phyloP scores from a whole-genome alignment of 768 basidiomycete species.

The Trametes meyenii region DNA sequence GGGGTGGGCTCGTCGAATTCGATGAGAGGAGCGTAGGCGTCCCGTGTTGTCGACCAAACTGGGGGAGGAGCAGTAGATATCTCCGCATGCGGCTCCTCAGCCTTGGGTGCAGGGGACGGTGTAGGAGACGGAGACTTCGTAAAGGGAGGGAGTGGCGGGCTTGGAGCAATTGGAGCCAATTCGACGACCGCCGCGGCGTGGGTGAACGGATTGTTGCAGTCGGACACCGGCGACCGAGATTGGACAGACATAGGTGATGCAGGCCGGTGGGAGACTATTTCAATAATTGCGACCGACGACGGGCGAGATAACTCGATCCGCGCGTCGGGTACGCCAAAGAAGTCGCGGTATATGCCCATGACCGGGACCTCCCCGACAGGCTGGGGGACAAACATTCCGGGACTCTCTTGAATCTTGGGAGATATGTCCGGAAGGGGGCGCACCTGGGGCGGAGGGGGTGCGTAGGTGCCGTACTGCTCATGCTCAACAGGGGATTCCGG shows the following conservation, averaged over 20 bases:
- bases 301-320: too few species aligned
- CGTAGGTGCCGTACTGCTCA: not conserved
- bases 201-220: not conserved
- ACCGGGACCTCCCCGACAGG: too few species aligned
- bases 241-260: too few species aligned
- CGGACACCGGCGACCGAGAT: not conserved
- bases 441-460: constrained; percentile 10
- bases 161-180: not conserved
- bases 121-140: not conserved
- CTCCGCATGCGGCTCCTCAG: too few species aligned
- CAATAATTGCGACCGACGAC: not conserved
- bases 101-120: not conserved
- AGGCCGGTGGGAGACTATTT: not conserved
- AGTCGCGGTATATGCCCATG: too few species aligned
- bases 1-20: constrained; percentile 22
- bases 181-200: not conserved
- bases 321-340: not conserved
- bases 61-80: too few species aligned
- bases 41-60: not conserved
- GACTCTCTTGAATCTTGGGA: not conserved
- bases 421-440: constrained; percentile 18
- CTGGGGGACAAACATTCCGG: not conserved
- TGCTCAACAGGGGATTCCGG: not conserved
- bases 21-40: constrained; percentile 17
- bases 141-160: not conserved